These are phyloP conservation scores for Stemphylium vesicarium DNA, from an alignment of 2,329 filamentous ascomycete species.

Conservation along the genomic window DNA sequence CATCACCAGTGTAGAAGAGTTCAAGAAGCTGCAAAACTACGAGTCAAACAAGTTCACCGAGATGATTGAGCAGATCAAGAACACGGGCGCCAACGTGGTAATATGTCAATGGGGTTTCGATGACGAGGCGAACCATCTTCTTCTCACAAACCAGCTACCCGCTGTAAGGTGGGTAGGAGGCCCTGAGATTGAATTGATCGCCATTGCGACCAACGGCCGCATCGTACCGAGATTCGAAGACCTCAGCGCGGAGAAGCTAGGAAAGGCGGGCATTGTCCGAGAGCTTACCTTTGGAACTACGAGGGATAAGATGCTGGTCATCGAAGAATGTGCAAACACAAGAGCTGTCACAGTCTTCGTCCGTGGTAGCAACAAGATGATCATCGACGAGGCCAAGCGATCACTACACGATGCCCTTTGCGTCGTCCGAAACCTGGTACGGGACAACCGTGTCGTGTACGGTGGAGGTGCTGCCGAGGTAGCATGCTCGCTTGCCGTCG, in stretches of 20 bases:
- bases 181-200: conserved; percentile 97
- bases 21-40: conserved; percentile 96
- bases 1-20: conserved; percentile 95
- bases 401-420: conserved; percentile 97
- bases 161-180: conserved; percentile 98
- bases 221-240: conserved; percentile 98
- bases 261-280: conserved; percentile 84
- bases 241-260: conserved; percentile 87
- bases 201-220: conserved; percentile 96
- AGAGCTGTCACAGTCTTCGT: conserved; percentile 96
- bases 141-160: conserved; percentile 94
- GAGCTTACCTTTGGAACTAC: conserved; percentile 98
- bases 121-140: conserved; percentile 96
- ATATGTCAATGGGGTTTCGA: conserved; percentile 99
- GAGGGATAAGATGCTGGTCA: conserved; percentile 98
- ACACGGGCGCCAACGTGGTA: conserved; percentile 92
- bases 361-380: conserved; percentile 99
- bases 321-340: conserved; percentile 98
- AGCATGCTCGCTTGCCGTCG: conserved; percentile 93
- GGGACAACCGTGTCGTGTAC: conserved; percentile 96
- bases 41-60: conserved; percentile 96
- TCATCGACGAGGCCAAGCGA: conserved; percentile 98
- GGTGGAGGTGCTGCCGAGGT: conserved; percentile 97
- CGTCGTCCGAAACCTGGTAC: conserved; percentile 94
- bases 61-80: conserved; percentile 99